A percentile compares a stretch with the other conserved stretches of the same genome.
Conservation (phyloP, 306 rosid genomes). For the Vicia sativa region DNA sequence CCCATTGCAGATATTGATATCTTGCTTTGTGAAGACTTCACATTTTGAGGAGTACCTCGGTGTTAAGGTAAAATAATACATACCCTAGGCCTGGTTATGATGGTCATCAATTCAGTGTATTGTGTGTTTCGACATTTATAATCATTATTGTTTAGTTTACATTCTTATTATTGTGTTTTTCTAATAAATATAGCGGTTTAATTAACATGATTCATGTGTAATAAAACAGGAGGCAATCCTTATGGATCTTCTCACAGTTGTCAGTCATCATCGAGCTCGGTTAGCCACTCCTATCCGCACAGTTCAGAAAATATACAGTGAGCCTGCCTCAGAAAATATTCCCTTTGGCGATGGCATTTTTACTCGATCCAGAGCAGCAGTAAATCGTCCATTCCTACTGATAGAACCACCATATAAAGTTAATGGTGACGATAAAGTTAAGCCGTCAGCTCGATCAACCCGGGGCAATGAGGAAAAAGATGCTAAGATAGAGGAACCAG, state of each 20-base stretch:
- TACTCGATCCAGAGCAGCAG: constrained; percentile 54
- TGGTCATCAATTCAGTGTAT: neutral
- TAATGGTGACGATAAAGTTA: constrained; percentile 74
- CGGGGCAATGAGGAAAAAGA: constrained; percentile 67
- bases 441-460: constrained; percentile 57
- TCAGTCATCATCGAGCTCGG: constrained; percentile 91
- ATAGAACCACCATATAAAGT: constrained; percentile 80
- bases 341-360: constrained; percentile 77
- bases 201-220: constrained; percentile 27
- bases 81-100: constrained; percentile 19
- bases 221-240: constrained; percentile 86
- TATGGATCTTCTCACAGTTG: constrained; percentile 92
- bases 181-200: constrained; percentile 18
- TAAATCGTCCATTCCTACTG: constrained; percentile 66
- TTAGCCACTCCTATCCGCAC: constrained; percentile 98
- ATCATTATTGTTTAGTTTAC: neutral
- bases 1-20: constrained; percentile 77
- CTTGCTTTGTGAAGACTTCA: constrained; percentile 97
- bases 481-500: constrained; percentile 54
- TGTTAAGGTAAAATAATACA: constrained; percentile 71
- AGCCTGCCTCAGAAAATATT: constrained; percentile 70
- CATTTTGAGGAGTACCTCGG: constrained; percentile 93
- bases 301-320: constrained; percentile 79
- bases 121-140: constrained; percentile 30
- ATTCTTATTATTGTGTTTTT: constrained; percentile 13